Evolutionary conservation across 257 asterid species (phyloP), one percentile per base, ranked within the genome.

Genomic region (Schizonepeta tenuifolia): DNA sequence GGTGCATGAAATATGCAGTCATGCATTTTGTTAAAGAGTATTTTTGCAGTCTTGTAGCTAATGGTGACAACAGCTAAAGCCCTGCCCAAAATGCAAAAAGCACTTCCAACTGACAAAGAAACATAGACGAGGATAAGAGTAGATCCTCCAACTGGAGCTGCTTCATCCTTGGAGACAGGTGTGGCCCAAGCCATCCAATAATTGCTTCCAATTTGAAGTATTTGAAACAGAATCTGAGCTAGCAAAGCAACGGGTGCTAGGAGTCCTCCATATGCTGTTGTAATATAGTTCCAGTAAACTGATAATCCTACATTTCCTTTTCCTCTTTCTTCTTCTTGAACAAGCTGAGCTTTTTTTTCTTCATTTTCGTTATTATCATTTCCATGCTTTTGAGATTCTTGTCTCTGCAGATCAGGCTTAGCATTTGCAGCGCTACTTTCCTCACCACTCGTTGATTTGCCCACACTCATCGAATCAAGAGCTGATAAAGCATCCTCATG

Each of bases 121-220:
- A 86, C 88, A 74, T 88, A 93, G 56, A 91, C 96, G 38, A 84
- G 65, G 69, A 93, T 88, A 65, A 93, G 96, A 14, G 94, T 90
- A 28, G 84, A 73, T 75, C 74, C 54, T 9, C 78, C 80, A 53
- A 93, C 97, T 1, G 77, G 90, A 71, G 96, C 78, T 7, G 83
- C 60, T 7, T 70, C 87, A 70, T 76, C 88, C 76, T 80, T 67
- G 0, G 98, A 90, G 35, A 93, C 91, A 0, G 98, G 98, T 35
- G 97, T 90, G 46, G 98, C 98, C 96, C 94, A 93, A 36, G 97
- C 92, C 98, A 93, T 93, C 98, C 96, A 93, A 63, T 91, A 93
- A 77, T 91, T 93, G 92, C 98, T 93, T 56, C 91, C 94, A 33
- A 93, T 89, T 79, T 93, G 97, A 76, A 93, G 88, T 35, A 71